Evolutionary conservation across 192 early-diverging fungal species (phyloP).

Genomic region (Coemansia sp.): DNA sequence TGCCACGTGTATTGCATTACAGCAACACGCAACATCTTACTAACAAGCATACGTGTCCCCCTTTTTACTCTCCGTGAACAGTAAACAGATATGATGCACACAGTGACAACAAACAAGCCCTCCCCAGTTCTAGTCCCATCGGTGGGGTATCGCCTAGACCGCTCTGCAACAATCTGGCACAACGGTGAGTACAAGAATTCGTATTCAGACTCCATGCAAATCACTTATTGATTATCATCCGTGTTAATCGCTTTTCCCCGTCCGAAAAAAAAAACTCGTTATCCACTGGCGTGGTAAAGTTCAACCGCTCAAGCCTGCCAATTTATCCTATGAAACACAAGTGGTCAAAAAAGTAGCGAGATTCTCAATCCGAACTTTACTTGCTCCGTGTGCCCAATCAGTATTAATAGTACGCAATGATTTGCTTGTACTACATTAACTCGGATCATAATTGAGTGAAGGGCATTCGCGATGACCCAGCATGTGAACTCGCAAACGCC

Average conservation of each 20-base stretch:
- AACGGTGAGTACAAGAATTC: neutral
- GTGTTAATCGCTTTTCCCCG: neutral
- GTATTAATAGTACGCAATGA: neutral
- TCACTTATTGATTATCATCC: conserved; percentile 1
- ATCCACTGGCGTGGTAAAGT: neutral
- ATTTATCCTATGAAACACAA: neutral
- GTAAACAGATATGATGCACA: neutral
- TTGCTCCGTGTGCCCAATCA: neutral
- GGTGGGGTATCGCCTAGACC: neutral
- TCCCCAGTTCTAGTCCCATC: neutral
- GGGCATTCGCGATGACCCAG: neutral
- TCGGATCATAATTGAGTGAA: neutral
- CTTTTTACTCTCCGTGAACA: neutral
- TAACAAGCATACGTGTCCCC: neutral
- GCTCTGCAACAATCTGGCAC: neutral
- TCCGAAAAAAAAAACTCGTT: neutral
- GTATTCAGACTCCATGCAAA: neutral
- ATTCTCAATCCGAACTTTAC: neutral
- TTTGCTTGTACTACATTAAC: neutral
- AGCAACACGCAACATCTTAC: neutral
- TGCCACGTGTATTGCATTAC: neutral
- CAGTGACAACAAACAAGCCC: neutral
- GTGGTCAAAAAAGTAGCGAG: neutral
- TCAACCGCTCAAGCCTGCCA: neutral
- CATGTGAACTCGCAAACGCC: neutral